phyloP scores from a whole-genome alignment of 2,329 filamentous ascomycete species.

The Neofusicoccum kwambonambiense region DNA sequence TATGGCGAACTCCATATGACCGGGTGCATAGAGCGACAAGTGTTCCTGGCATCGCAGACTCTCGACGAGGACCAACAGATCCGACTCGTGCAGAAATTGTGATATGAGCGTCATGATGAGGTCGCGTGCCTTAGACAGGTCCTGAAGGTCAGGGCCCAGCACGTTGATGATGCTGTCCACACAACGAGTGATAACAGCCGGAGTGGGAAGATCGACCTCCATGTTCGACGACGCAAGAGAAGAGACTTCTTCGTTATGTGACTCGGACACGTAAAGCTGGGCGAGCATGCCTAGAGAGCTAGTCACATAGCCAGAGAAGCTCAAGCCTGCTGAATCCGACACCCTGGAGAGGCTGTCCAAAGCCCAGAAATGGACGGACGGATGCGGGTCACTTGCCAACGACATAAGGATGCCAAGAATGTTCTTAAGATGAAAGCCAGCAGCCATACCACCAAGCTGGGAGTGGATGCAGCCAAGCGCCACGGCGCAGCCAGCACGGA shows the following conservation, averaged over 20 bases:
- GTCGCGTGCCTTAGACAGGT: conserved; percentile 86
- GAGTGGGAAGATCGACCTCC: conserved; percentile 79
- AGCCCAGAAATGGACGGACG: conserved; percentile 94
- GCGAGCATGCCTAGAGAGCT: conserved; percentile 91
- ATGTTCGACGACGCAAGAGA: conserved; percentile 85
- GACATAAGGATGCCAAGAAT: conserved; percentile 99
- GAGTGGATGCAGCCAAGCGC: conserved; percentile 91
- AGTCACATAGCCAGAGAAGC: conserved; percentile 86
- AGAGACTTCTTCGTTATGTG: conserved; percentile 80
- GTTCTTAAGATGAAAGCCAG: conserved; percentile 92
- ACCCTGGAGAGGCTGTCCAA: conserved; percentile 83
- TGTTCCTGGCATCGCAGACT: conserved; percentile 85
- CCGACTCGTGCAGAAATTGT: conserved; percentile 76
- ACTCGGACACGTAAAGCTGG: conserved; percentile 87
- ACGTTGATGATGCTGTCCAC: conserved; percentile 97
- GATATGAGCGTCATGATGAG: conserved; percentile 83
- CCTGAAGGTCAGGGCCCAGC: conserved; percentile 89
- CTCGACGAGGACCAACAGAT: conserved; percentile 69
- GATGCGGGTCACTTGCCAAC: conserved; percentile 90
- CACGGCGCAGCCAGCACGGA: conserved; percentile 90
- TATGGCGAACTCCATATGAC: conserved; percentile 75
- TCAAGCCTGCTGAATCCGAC: conserved; percentile 87
- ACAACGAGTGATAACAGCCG: conserved; percentile 79
- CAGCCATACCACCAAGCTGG: conserved; percentile 95
- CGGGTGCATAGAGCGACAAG: conserved; percentile 85